Evolutionary conservation across 2,329 filamentous ascomycete genomes (phyloP).

Genomic region (Colletotrichum karsti): DNA sequence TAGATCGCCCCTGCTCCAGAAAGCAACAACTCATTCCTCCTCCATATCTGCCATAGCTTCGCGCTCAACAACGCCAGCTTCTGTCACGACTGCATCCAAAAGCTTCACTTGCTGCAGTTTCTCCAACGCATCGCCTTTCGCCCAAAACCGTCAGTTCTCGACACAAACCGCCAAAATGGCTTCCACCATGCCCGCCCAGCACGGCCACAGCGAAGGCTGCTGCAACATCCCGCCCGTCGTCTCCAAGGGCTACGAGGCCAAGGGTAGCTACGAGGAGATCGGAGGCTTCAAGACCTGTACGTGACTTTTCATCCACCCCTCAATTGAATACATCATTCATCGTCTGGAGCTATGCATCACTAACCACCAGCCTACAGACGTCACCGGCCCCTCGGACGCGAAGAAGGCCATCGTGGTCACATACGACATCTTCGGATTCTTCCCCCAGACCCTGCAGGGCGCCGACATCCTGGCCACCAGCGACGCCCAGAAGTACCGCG

Average conservation of each 20-base stretch:
- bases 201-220: constrained; percentile 65
- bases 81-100: neutral
- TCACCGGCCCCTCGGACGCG: constrained; percentile 55
- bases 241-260: constrained; percentile 60
- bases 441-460: constrained; percentile 74
- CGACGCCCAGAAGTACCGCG: constrained; percentile 74
- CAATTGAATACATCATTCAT: neutral
- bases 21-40: neutral
- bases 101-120: neutral
- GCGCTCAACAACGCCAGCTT: neutral
- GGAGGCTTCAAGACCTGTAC: constrained; percentile 62
- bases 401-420: constrained; percentile 69
- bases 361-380: constrained; percentile 44
- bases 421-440: constrained; percentile 77
- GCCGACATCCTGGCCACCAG: constrained; percentile 70
- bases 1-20: neutral
- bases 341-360: neutral
- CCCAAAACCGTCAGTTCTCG: neutral
- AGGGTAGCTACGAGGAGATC: constrained; percentile 65
- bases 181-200: constrained; percentile 58
- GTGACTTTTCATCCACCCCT: constrained; percentile 1
- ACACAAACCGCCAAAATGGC: constrained; percentile 42
- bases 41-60: neutral
- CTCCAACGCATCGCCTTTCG: neutral
- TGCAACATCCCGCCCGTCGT: constrained; percentile 68